phyloP scores from a whole-genome alignment of 2,329 filamentous ascomycete genomes.

The Aspergillus nomiae region DNA sequence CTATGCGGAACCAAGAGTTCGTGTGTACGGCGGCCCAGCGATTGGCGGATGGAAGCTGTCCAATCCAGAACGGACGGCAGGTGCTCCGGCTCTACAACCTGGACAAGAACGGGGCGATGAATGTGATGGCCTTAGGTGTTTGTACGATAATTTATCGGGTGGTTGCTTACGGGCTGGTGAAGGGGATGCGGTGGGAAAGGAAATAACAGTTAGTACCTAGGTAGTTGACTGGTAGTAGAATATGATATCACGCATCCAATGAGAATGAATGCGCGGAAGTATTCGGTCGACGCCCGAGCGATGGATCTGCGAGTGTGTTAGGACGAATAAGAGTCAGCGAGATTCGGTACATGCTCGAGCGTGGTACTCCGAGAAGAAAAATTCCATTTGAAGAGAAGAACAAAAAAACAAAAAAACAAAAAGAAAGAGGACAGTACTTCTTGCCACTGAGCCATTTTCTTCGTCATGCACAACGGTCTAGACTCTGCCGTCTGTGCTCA shows the following conservation, averaged over 20 bases:
- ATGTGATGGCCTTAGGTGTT: constrained; percentile 64
- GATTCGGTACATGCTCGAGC: neutral
- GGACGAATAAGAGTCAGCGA: neutral
- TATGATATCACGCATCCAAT: neutral
- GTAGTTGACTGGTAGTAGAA: neutral
- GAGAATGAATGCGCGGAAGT: neutral
- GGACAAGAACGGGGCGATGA: constrained; percentile 61
- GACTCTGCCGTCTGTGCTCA: neutral
- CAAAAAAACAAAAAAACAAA: too few relatives aligned
- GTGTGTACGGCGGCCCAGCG: constrained; percentile 64
- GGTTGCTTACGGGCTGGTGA: constrained; percentile 46
- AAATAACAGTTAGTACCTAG: constrained; percentile 17
- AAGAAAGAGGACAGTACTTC: neutral
- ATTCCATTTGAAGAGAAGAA: too few relatives aligned
- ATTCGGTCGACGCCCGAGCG: neutral
- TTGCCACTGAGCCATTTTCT: neutral
- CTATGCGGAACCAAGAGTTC: constrained; percentile 62
- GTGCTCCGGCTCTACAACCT: constrained; percentile 69
- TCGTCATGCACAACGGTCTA: neutral
- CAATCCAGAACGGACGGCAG: constrained; percentile 66
- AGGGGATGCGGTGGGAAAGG: constrained; percentile 26
- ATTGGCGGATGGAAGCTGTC: constrained; percentile 63
- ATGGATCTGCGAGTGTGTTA: neutral
- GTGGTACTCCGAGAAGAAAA: too few relatives aligned
- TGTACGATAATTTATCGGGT: constrained; percentile 67